Base-by-base conservation (phyloP, 2,329 filamentous ascomycete species). In the Aspergillus japonicus region DNA sequence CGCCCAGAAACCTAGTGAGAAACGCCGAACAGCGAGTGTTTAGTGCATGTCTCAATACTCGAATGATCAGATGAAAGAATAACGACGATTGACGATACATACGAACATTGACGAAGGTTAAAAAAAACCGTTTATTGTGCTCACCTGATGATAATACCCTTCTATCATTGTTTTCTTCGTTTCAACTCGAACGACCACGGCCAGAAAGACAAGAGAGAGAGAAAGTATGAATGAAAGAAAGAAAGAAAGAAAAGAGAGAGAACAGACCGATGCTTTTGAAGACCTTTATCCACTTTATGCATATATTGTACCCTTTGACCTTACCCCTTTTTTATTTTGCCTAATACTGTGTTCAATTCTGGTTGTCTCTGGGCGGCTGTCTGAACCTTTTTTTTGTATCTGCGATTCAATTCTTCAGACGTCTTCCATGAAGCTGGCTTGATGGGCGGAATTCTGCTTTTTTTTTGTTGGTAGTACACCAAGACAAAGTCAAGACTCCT, bases 1-100 rank as follows among this genome's bases (percentile, higher is more conserved):
- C 73, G 93, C 92, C 16, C 89, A 94, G 70, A 91, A 94, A 62
- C 92, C 92, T 5, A 78, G 76, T 54, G 75, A 78, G 61, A 76
- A 73, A 56, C 71, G 78, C 58, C 71, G 78, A 61, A 80, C 78
- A 1, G 77, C 77, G 50, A 81, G 78, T 64, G 75, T 78, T 33
- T 78, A 65, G 50, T 44, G 39, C 24, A 24, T 35, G 8, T 24
- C 23, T 51, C 50, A 21, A 26, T 52, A 48, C 23, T 49, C 21
- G 21, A 12, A 49, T 31, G 29, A 5, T 47, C 47, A 56, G 33
- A 31, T 54, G 47, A 42, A 19, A 35, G 5, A 7, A 62, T 57
- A 48, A 62, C 50, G 29, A 63, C 26, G 50, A 47, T 33, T 29
- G 47, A 57, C 33, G 55, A 57, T 42, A n/a, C 29, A 23, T 50